Evolutionary conservation across 495 filamentous ascomycete species (phyloP), one percentile per base, ranked within the genome.

Genomic region (Daldinia caldariorum): DNA sequence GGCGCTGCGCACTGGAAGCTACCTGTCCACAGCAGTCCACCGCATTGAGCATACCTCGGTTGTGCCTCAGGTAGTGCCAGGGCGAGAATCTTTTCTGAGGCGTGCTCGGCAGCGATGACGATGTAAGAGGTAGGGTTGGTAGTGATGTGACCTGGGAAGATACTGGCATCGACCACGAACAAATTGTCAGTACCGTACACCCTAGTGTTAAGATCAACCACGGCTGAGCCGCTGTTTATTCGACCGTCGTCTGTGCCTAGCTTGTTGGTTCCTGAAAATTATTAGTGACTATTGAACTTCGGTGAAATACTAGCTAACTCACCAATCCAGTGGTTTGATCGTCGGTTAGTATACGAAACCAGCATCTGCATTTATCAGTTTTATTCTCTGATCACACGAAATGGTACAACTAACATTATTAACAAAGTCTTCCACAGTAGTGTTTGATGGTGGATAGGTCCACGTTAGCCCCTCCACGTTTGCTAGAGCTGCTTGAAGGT

Each of bases 121-220:
- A 88, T 87, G 38, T 83, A 79, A 1, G 84, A 80, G 7, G 78
- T 77, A 0, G 86, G 86, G 69, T 89, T 89, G 13, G 83, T 84
- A 37, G 81, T 78, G 38, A 84, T 78, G 64, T 83, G 81, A 58
- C 85, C 86, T 0, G 87, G 87, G 81, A 88, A 88, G 71, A 89
- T 85, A 22, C 80, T 82, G 9, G 83, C 87, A 69, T 89, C 87
- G 38, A 89, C 79, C 7, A 89, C 85, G 59, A 86, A 87, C 54
- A 91, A 76, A 76, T 90, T 91, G 66, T 89, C 85, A 6, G 84
- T 90, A 57, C 89, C 89, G 56, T 89, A 92, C 35, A 91, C 88
- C 74, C 84, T 84, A 39, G 88, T 83, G 79, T 90, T 84, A 47
- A 80, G 76, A 69, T 92, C 89, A 14, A 92, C 89, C 18, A 92